phyloP scores from a whole-genome alignment of 176 grass and related monocot genomes.

The Eleusine indica region DNA sequence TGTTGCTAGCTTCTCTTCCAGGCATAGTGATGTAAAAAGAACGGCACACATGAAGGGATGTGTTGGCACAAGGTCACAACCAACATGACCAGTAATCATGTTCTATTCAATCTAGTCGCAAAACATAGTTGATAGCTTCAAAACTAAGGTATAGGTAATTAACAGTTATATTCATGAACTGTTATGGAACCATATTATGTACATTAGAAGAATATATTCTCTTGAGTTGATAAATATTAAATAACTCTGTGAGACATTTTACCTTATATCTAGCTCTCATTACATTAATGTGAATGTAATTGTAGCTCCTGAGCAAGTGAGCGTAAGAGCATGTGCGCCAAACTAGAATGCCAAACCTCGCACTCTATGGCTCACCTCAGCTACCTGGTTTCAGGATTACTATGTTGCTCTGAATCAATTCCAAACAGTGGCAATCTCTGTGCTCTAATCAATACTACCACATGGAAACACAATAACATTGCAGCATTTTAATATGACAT shows the following conservation, averaged over 20 bases:
- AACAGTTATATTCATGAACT: not conserved
- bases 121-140: not conserved
- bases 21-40: not conserved
- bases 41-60: not conserved
- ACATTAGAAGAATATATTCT: not conserved
- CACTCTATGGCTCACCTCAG: not conserved
- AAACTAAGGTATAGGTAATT: not conserved
- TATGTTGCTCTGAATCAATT: not conserved
- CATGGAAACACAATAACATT: not conserved
- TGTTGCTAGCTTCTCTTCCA: slow-evolving; percentile 4
- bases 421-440: not conserved
- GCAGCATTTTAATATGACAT: not conserved
- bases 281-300: not conserved
- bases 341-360: not conserved
- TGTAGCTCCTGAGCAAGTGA: not conserved
- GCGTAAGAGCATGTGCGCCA: not conserved
- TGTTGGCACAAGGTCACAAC: not conserved
- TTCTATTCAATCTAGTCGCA: not conserved
- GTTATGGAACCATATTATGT: not conserved
- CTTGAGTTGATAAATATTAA: not conserved
- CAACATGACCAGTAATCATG: not conserved
- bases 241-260: not conserved
- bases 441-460: not conserved
- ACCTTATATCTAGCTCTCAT: not conserved
- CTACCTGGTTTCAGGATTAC: slow-evolving; percentile 30